Base-by-base conservation (phyloP, 345 rosid genomes). In the Sisymbrium irio region DNA sequence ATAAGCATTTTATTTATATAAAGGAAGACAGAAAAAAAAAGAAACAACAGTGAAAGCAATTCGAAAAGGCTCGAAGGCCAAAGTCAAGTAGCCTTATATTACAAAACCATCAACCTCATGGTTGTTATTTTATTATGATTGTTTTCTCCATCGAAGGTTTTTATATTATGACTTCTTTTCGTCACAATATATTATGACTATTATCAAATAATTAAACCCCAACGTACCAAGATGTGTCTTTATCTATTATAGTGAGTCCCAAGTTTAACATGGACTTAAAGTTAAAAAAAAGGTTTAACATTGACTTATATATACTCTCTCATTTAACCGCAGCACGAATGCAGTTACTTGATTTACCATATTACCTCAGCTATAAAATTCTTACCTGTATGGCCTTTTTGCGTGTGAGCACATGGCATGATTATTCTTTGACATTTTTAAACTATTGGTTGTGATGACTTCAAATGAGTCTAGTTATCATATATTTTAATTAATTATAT, bases 41-140 rank as follows among this genome's bases (percentile, higher is more conserved):
- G 25, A 5, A 63, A 56, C 62, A 73, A 35, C 56, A 55, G 37
- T 44, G 55, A 73, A 63, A 41, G 57, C 18, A 44, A 64, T 55
- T 4, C 19, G 6, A 2, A 62, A 73, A 63, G 39, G 57, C 62
- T 4, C 28, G 65, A 65, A 45, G 18, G 41, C 62, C 75, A 28
- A 61, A 47, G 68, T 61, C 42, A 71, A 62, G 60, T 9, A 54
- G 28, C 19, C 46, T 20, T 35, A 35, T 59, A 59, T n/a, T 25
- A 71, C 30, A 59, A 61, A 62, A 61, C 75, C 51, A 61, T 62
- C 76, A 50, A 71, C 28, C 15, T 51, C 70, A 41, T n/a, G 19
- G 28, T 53, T 72, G 32, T 40, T 40, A 27, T 36, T 36, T 22
- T 47, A 71, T 49, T 4, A 49, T 49, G 32, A 36, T 37, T n/a